Evolutionary conservation across 208 protist species (phyloP).

Genomic region (Spironucleus salmonicida): DNA sequence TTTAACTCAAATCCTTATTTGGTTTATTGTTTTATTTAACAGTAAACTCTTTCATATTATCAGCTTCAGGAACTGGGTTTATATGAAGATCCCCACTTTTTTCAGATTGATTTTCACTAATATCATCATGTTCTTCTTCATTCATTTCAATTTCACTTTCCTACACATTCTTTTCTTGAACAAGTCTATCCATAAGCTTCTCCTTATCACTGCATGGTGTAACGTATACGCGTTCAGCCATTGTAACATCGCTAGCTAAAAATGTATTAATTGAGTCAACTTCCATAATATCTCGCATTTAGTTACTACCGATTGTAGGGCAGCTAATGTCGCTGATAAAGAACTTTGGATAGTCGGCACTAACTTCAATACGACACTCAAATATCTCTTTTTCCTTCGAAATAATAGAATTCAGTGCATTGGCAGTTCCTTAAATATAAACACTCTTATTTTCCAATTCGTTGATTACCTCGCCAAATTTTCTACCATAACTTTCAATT

Average conservation of each 20-base stretch:
- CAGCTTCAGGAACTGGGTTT: not conserved
- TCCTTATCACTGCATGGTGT: not conserved
- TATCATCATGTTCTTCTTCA: too few relatives aligned
- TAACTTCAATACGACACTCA: not conserved
- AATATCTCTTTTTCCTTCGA: not conserved
- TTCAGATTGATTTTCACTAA: not conserved
- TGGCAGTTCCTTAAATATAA: slow-evolving; percentile 13
- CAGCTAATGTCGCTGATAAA: not conserved
- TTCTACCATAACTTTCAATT: not conserved
- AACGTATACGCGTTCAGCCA: not conserved
- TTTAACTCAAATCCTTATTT: not conserved
- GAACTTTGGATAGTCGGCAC: slow-evolving; percentile 17
- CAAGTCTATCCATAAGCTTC: not conserved
- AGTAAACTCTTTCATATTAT: not conserved
- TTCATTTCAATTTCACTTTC: not conserved
- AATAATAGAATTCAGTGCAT: not conserved
- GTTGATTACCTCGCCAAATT: not conserved
- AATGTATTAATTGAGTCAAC: slow-evolving; percentile 24
- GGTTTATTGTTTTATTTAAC: not conserved
- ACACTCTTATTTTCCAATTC: not conserved
- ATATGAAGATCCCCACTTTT: not conserved
- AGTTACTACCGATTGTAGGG: not conserved
- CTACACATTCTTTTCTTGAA: not conserved
- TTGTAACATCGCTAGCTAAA: not conserved
- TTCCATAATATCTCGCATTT: slow-evolving; percentile 16